These are phyloP conservation scores for Tuber melanosporum DNA, from an alignment of 495 filamentous ascomycete genomes.

Conservation along the genomic window DNA sequence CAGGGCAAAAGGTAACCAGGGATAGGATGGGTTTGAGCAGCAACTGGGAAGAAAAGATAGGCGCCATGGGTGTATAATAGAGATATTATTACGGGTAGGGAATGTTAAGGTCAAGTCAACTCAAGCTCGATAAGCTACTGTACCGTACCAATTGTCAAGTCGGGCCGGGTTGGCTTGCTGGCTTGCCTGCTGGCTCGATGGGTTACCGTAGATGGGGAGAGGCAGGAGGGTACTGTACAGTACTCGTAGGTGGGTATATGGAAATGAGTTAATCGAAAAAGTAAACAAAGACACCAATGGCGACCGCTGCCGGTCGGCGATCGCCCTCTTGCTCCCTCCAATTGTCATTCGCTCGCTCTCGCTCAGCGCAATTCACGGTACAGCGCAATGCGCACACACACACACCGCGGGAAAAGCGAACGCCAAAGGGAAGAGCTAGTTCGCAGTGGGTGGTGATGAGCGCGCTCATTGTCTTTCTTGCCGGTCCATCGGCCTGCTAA, in stretches of 20 bases:
- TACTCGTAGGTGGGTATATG: neutral
- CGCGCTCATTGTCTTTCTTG: neutral
- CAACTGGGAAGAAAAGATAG: neutral
- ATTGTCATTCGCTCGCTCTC: neutral
- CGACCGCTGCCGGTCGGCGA: neutral
- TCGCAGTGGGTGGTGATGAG: neutral
- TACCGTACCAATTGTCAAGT: neutral
- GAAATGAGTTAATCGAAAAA: neutral
- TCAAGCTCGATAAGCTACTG: neutral
- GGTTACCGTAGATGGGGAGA: neutral
- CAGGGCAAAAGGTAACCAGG: neutral
- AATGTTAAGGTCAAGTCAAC: neutral
- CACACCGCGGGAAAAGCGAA: neutral
- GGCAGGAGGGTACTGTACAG: too few relatives aligned
- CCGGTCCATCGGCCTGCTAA: neutral
- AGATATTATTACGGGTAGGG: neutral
- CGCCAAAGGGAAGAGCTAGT: neutral
- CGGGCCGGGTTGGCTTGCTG: neutral
- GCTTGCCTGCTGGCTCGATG: neutral
- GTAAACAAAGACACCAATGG: neutral
- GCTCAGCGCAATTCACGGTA: neutral
- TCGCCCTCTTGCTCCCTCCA: neutral
- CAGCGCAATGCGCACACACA: neutral
- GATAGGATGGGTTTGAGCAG: neutral
- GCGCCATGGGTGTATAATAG: neutral